These are phyloP conservation scores for Echinosophora koreensis DNA, from an alignment of 306 rosid species.

Conservation along the genomic window DNA sequence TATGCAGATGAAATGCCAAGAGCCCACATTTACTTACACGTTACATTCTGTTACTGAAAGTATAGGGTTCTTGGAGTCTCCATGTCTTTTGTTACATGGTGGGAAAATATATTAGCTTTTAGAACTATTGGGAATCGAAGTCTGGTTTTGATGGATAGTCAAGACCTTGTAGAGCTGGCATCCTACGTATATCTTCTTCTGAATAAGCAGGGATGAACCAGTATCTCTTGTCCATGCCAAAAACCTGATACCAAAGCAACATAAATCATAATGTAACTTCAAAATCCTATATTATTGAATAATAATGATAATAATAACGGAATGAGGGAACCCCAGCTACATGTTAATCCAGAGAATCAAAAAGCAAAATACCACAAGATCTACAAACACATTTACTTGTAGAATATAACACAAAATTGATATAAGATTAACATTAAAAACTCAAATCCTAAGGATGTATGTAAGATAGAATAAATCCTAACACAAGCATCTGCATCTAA, in stretches of 20 bases:
- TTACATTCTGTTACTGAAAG: conserved; percentile 50
- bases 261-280: conserved; percentile 26
- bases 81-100: conserved; percentile 46
- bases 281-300: background rate
- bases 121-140: conserved; percentile 82
- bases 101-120: conserved; percentile 43
- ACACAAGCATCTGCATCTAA: background rate
- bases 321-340: background rate
- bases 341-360: background rate
- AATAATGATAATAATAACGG: background rate
- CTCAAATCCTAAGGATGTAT: background rate
- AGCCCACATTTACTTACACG: conserved; percentile 52
- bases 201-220: conserved; percentile 96
- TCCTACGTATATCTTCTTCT: conserved; percentile 87
- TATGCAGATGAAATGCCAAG: conserved; percentile 41
- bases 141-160: conserved; percentile 96
- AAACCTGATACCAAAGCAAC: conserved; percentile 67
- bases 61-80: conserved; percentile 37
- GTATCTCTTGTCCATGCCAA: conserved; percentile 85
- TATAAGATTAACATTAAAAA: background rate
- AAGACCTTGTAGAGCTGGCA: conserved; percentile 95
- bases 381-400: background rate
- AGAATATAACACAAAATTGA: background rate
- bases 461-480: background rate
- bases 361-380: too few species aligned